These are phyloP conservation scores for Talaromyces sp. DNA, from an alignment of 2,329 filamentous ascomycete species.

Conservation along the genomic window DNA sequence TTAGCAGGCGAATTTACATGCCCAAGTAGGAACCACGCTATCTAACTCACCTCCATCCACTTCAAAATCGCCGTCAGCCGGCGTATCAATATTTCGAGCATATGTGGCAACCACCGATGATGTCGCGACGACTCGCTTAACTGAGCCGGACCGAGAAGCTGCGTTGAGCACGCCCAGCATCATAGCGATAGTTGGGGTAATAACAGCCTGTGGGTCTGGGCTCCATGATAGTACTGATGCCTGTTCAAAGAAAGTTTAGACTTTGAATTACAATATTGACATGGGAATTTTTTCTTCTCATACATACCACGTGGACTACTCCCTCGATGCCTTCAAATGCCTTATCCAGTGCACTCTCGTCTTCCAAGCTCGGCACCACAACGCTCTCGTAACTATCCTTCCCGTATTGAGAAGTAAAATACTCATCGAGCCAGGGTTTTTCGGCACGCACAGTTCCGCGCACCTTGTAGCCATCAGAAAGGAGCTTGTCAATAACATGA, in stretches of 20 bases:
- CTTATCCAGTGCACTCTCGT: conserved; percentile 5
- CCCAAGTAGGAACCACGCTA: not conserved
- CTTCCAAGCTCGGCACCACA: conserved; percentile 35
- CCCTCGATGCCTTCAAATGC: not conserved
- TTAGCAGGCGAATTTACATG: not conserved
- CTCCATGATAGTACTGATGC: not conserved
- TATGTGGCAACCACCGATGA: not conserved
- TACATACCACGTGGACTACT: conserved; percentile 4
- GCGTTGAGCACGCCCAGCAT: not conserved
- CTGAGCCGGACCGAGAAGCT: not conserved
- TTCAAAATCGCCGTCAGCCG: not conserved
- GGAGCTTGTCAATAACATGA: conserved; percentile 35
- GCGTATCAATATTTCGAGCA: not conserved
- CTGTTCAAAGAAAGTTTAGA: not conserved
- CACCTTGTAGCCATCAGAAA: conserved; percentile 37
- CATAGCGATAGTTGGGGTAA: not conserved
- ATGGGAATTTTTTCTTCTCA: not conserved
- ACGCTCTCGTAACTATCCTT: conserved; percentile 29
- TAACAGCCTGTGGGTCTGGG: conserved; percentile 1
- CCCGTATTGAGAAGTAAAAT: conserved; percentile 21
- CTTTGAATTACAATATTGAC: not conserved
- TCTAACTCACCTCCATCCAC: not conserved
- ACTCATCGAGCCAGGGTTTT: conserved; percentile 23
- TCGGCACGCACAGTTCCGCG: conserved; percentile 36
- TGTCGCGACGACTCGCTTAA: conserved; percentile 3